phyloP scores from a whole-genome alignment of 1,284 basidiomycete species.

The Uromyces viciae-fabae region DNA sequence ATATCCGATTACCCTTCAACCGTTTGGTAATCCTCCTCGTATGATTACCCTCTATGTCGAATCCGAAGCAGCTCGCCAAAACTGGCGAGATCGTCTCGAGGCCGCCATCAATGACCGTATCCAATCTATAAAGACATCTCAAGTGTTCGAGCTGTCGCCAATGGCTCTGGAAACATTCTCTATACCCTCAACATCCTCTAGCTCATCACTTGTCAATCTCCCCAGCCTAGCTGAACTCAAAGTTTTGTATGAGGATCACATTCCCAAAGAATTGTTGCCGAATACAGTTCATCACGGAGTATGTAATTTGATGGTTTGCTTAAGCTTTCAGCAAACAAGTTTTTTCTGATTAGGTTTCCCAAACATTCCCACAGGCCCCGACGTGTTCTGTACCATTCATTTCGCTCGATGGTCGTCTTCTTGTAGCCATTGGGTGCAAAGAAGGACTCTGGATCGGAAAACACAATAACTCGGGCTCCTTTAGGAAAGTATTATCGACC shows the following conservation, averaged over 20 bases:
- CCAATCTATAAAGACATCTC: slow-evolving; percentile 83
- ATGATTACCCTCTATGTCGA: slow-evolving; percentile 72
- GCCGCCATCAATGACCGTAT: slow-evolving; percentile 79
- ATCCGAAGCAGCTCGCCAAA: slow-evolving; percentile 65
- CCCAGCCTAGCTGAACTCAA: slow-evolving; percentile 27
- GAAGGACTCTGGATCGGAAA: slow-evolving; percentile 97
- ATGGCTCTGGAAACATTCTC: slow-evolving; percentile 45
- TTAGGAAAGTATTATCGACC: slow-evolving; percentile 82
- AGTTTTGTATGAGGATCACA: slow-evolving; percentile 17
- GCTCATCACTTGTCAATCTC: neutral
- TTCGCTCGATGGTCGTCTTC: slow-evolving; percentile 72
- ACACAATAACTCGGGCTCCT: slow-evolving; percentile 75
- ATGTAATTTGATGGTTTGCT: neutral
- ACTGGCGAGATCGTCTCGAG: slow-evolving; percentile 85
- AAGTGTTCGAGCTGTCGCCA: slow-evolving; percentile 60
- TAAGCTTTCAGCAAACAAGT: neutral
- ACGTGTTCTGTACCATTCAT: slow-evolving; percentile 49
- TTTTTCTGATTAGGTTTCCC: too few relatives aligned
- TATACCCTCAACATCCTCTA: slow-evolving; percentile 16
- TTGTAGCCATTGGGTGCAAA: slow-evolving; percentile 87
- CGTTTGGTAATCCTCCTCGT: slow-evolving; percentile 24
- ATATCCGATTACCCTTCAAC: slow-evolving; percentile 39
- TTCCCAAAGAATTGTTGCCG: slow-evolving; percentile 17
- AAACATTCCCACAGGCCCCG: slow-evolving; percentile 42
- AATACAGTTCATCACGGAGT: slow-evolving; percentile 21